Conservation (phyloP, 495 filamentous ascomycete genomes). For the Aspergillus mulundensis region DNA sequence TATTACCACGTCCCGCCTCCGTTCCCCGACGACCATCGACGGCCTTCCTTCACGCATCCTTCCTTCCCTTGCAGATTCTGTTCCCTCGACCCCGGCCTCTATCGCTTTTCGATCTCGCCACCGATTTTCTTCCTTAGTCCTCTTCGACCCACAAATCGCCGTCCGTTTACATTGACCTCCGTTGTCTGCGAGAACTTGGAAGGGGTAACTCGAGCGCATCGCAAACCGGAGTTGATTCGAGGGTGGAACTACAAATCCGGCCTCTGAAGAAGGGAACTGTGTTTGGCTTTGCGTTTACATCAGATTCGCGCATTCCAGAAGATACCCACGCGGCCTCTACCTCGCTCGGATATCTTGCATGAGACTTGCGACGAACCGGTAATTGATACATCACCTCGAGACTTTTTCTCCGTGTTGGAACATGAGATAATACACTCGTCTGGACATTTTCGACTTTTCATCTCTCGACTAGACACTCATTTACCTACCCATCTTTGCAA, state of each 20-base stretch:
- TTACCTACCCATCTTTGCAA: conserved; percentile 10
- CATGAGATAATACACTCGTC: conserved; percentile 26
- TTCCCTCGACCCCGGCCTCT: neutral
- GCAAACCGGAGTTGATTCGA: neutral
- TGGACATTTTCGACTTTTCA: neutral
- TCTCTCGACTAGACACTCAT: conserved; percentile 1
- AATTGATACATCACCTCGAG: neutral
- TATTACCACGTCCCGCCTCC: conserved; percentile 16
- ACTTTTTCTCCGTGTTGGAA: conserved; percentile 13
- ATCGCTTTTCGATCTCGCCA: neutral
- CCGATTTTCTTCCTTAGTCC: neutral
- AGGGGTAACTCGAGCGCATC: neutral
- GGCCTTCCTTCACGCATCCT: conserved; percentile 1
- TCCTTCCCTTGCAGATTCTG: neutral
- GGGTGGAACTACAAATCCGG: neutral
- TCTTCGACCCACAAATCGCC: neutral
- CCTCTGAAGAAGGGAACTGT: neutral
- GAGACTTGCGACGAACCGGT: neutral
- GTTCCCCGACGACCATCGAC: conserved; percentile 4
- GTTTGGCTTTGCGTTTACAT: neutral
- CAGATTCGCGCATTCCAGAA: neutral
- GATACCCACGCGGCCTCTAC: neutral
- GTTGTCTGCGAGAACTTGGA: neutral
- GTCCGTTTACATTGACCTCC: neutral
- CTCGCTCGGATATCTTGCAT: neutral